A percentile compares a stretch with the other conserved stretches of the same genome.
Conservation (phyloP, 225 moss, liverwort and hornwort species). For the Asterella californica region DNA sequence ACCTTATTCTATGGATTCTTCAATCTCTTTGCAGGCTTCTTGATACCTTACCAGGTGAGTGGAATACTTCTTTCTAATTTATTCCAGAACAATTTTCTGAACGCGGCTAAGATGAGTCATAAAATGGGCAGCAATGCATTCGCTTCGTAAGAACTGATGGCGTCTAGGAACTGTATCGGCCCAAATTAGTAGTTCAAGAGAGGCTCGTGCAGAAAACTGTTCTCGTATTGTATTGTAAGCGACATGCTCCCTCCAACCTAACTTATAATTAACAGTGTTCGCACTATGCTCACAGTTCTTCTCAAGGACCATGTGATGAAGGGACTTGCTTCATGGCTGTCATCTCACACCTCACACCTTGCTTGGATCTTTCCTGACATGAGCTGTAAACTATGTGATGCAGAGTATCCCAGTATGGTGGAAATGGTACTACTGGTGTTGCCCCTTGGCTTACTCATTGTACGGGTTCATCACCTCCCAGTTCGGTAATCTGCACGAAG, state of each 20-base stretch:
- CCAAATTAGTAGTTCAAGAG: background rate
- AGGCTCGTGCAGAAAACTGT: background rate
- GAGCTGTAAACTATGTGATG: constrained; percentile 1
- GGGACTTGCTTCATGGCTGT: no score
- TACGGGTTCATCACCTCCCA: constrained; percentile 56
- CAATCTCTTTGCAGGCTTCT: constrained; percentile 39
- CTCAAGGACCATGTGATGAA: no score
- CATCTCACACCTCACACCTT: no score
- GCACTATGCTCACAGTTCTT: no score
- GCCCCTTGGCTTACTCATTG: constrained; percentile 64
- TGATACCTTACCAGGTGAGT: constrained; percentile 28
- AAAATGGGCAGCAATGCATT: background rate
- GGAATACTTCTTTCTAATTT: background rate
- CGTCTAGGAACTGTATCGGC: background rate
- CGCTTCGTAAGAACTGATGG: no score
- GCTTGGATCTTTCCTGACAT: background rate
- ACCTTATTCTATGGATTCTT: constrained; percentile 38
- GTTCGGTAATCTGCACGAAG: constrained; percentile 33
- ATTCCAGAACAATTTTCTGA: background rate
- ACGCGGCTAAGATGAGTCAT: background rate
- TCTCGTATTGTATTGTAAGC: no score
- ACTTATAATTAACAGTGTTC: no score
- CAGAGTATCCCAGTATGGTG: constrained; percentile 76
- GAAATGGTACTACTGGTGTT: constrained; percentile 85
- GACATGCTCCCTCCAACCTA: no score